Base-by-base conservation (phyloP, 2,329 filamentous ascomycete genomes). In the Tolypocladium capitatum region DNA sequence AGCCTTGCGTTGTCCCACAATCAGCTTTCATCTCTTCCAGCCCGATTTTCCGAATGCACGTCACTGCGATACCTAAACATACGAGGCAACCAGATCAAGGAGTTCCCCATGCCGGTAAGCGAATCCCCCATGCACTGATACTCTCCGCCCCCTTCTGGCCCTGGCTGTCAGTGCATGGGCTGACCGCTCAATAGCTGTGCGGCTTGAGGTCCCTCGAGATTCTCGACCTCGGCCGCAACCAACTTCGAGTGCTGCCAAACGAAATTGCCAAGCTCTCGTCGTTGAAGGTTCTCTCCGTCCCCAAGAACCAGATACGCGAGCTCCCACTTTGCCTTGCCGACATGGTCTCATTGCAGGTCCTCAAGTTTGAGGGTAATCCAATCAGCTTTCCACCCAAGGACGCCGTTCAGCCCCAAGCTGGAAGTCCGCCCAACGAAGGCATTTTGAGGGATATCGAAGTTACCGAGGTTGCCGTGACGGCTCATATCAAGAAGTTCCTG, bases 291-390 rank as follows among this genome's bases (percentile, higher is more conserved):
- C 73, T 97, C 47, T 90, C 89, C 2, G 77, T 96, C 33, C 84
- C 86, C 55, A 86, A 86, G 60, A 96, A 96, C 63, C 80, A 84
- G 50, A 87, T 97, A 56, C 82, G 87, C 53, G 83, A 90, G 55
- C 70, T 97, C 18, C 91, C 91, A 1, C 69, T 86, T 7, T 90
- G 86, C 54, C 69, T 97, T 21, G 88, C 86, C 47, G 89, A 95
- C 53, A 94, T 96, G 85, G 82, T 77, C 48, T 92, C 88, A 48
- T 69, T 97, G 50, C 86, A 91, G 61, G 85, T 94, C 54, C 73
- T 97, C 48, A 95, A 94, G 64, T 79, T 96, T 33, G 85, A 91
- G 49, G 88, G 88, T 42, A 96, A 96, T 56, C 86, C 86, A 9
- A 77, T 96, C 49, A 78, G 75, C 49, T 91, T 91, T 56, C 89